phyloP scores from a whole-genome alignment of 2,329 filamentous ascomycete genomes.

The Beauveria sp. region DNA sequence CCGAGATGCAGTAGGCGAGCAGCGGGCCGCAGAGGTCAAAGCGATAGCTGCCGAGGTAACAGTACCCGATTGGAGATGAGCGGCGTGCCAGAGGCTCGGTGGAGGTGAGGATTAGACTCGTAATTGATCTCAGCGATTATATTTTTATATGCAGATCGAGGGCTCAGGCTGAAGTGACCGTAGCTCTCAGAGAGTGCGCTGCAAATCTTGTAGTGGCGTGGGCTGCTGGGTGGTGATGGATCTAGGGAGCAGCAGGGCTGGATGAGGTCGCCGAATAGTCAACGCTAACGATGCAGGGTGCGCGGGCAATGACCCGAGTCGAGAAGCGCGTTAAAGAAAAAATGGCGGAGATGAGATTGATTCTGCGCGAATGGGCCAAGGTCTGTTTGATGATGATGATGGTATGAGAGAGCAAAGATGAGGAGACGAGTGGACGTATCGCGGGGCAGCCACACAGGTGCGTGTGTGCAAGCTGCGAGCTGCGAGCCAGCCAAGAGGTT shows the following conservation, averaged over 20 bases:
- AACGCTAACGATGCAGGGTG: no score
- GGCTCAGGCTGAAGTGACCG: neutral
- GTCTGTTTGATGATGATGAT: neutral
- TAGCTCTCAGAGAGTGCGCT: neutral
- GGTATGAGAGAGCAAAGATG: neutral
- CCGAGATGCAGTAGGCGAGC: neutral
- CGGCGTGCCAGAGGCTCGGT: neutral
- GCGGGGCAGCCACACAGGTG: neutral
- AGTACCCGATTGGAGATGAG: neutral
- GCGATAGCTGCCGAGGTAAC: neutral
- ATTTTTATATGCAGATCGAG: neutral
- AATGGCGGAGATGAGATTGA: no score
- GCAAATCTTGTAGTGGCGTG: neutral
- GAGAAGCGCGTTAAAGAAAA: no score
- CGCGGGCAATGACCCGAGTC: no score
- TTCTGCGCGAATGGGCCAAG: neutral
- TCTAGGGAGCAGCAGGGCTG: no score
- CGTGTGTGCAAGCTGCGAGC: neutral
- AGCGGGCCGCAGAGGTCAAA: constrained; percentile 2
- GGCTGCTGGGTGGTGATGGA: neutral
- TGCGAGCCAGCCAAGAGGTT: neutral
- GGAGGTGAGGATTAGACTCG: no score
- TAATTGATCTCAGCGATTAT: neutral
- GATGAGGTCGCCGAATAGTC: no score
- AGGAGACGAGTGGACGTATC: neutral